Conservation (phyloP, 441 rosid species). For the Corymbia citriodora region DNA sequence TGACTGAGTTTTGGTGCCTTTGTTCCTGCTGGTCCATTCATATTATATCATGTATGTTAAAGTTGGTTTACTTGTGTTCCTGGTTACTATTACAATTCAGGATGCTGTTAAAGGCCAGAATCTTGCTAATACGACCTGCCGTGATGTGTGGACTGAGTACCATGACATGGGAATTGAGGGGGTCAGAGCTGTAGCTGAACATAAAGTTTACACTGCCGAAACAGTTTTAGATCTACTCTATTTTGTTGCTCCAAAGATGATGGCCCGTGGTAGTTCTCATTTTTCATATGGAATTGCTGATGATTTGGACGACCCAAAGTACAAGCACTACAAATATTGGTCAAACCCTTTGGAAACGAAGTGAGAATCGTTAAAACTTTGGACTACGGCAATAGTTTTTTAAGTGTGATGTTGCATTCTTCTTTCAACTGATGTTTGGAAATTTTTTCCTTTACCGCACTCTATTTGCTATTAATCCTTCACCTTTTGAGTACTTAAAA, state of each 20-base stretch:
- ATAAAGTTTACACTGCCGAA: slow-evolving; percentile 71
- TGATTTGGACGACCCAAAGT: slow-evolving; percentile 83
- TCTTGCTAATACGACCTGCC: slow-evolving; percentile 60
- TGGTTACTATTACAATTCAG: slow-evolving; percentile 32
- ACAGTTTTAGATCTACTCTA: slow-evolving; percentile 59
- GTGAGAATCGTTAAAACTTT: slow-evolving; percentile 36
- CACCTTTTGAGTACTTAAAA: not conserved
- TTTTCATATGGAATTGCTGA: slow-evolving; percentile 96
- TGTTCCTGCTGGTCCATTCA: not conserved
- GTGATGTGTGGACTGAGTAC: slow-evolving; percentile 95
- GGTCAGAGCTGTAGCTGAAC: slow-evolving; percentile 72
- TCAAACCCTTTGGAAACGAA: slow-evolving; percentile 91
- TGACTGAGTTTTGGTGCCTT: not conserved
- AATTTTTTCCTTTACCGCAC: not conserved
- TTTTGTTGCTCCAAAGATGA: slow-evolving; percentile 93
- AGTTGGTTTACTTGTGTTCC: not conserved
- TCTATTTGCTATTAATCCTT: not conserved
- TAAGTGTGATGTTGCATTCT: not conserved
- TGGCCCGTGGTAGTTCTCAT: slow-evolving; percentile 86
- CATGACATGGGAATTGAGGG: slow-evolving; percentile 94
- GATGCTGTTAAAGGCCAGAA: slow-evolving; percentile 80
- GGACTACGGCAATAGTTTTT: not conserved
- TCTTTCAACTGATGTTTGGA: not conserved
- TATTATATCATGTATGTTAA: not conserved
- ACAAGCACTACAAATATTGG: slow-evolving; percentile 80